Conservation (phyloP, 352 stramenopile species). For the Phytophthora multivora region DNA sequence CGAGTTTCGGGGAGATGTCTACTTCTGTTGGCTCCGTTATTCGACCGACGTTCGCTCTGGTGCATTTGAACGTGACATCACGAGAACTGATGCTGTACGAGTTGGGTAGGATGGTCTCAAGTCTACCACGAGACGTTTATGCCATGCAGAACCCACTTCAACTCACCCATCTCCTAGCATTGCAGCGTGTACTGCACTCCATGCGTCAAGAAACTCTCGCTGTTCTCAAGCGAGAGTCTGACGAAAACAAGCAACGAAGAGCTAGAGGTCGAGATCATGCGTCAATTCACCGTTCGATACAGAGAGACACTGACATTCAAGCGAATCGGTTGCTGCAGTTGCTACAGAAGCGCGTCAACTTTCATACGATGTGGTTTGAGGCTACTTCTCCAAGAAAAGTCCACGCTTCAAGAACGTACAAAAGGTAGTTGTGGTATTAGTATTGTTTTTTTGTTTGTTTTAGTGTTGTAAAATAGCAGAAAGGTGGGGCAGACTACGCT, state of each 20-base stretch:
- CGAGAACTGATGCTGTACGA: slow-evolving; percentile 33
- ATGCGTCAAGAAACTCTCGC: slow-evolving; percentile 43
- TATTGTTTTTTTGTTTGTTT: slow-evolving; percentile 8
- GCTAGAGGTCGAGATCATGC: background rate
- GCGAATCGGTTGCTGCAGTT: slow-evolving; percentile 26
- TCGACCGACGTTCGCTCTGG: slow-evolving; percentile 44
- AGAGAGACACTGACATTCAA: slow-evolving; percentile 39
- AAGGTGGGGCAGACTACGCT: slow-evolving; percentile 9
- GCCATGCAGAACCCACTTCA: slow-evolving; percentile 50
- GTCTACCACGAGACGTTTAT: slow-evolving; percentile 47
- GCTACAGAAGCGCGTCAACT: slow-evolving; percentile 51
- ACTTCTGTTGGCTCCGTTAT: slow-evolving; percentile 21
- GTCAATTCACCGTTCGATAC: slow-evolving; percentile 16
- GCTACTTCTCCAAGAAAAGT: background rate
- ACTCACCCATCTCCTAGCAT: slow-evolving; percentile 19
- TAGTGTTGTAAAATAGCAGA: slow-evolving; percentile 12
- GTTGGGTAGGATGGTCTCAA: slow-evolving; percentile 33
- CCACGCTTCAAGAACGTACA: background rate
- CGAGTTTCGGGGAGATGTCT: background rate
- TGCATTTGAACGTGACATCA: slow-evolving; percentile 23
- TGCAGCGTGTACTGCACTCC: slow-evolving; percentile 31
- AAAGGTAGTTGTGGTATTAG: background rate
- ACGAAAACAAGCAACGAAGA: slow-evolving; percentile 5
- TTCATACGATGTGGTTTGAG: slow-evolving; percentile 54
- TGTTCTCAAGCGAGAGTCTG: slow-evolving; percentile 16